A percentile compares a stretch with the other conserved stretches of the same genome.
phyloP scores from a whole-genome alignment of 306 rosid genomes.

The Fragaria iinumae region DNA sequence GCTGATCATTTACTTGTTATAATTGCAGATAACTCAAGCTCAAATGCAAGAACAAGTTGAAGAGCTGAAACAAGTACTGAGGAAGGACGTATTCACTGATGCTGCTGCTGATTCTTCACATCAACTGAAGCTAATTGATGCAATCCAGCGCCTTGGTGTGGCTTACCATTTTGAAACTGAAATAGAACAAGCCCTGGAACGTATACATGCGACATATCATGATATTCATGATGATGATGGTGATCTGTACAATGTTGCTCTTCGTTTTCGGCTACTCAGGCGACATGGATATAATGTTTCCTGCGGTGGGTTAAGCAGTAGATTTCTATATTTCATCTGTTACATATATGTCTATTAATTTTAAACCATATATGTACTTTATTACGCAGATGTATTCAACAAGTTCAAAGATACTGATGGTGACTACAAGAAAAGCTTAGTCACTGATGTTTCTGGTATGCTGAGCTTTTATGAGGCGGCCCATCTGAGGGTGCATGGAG shows the following conservation, averaged over 20 bases:
- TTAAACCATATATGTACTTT: neutral
- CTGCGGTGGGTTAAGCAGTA: conserved; percentile 19
- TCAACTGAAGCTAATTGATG: conserved; percentile 24
- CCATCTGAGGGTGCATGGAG: conserved; percentile 18
- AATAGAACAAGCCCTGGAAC: conserved; percentile 8
- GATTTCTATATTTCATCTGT: neutral
- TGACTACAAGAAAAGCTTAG: conserved; percentile 8
- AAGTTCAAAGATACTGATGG: neutral
- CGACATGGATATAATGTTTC: conserved; percentile 38
- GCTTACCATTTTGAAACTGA: conserved; percentile 45
- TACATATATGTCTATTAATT: neutral
- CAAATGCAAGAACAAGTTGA: neutral
- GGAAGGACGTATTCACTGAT: neutral
- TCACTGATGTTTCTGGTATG: conserved; percentile 3
- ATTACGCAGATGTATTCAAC: neutral
- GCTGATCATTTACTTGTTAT: neutral
- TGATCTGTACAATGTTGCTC: conserved; percentile 24
- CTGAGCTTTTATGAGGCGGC: conserved; percentile 26
- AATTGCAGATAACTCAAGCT: neutral
- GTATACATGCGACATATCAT: neutral
- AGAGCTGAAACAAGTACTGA: neutral
- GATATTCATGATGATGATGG: neutral
- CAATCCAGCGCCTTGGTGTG: conserved; percentile 25
- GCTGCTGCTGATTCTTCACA: neutral
- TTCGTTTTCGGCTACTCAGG: conserved; percentile 46